These are phyloP conservation scores for Volutella citrinella DNA, from an alignment of 2,329 filamentous ascomycete genomes.

Conservation along the genomic window DNA sequence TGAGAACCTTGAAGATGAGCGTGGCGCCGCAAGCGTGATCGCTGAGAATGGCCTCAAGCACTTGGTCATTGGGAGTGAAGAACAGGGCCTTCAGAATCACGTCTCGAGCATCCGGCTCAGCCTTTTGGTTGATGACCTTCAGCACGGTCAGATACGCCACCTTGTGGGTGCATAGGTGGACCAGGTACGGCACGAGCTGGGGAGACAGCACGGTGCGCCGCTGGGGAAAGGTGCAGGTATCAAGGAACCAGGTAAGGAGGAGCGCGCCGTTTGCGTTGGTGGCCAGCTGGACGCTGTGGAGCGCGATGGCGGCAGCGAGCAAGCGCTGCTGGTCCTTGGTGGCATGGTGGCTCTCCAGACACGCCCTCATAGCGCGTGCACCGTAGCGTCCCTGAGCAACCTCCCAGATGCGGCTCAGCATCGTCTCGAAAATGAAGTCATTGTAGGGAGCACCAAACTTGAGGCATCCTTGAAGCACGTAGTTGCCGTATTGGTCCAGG, in stretches of 20 bases:
- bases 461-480: conserved; percentile 93
- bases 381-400: conserved; percentile 90
- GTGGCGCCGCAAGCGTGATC: conserved; percentile 93
- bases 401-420: conserved; percentile 93
- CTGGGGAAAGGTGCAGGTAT: conserved; percentile 93
- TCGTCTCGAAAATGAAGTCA: conserved; percentile 96
- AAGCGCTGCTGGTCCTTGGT: conserved; percentile 94
- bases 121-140: conserved; percentile 97
- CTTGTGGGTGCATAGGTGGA: conserved; percentile 97
- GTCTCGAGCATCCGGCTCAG: conserved; percentile 88
- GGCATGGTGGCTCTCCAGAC: conserved; percentile 91
- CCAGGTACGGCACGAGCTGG: conserved; percentile 85
- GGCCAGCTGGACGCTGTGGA: conserved; percentile 93
- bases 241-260: conserved; percentile 93
- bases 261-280: conserved; percentile 95
- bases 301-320: conserved; percentile 90
- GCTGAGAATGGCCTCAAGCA: conserved; percentile 83
- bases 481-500: conserved; percentile 97
- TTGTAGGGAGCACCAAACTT: conserved; percentile 88
- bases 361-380: conserved; percentile 93
- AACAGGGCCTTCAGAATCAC: conserved; percentile 87
- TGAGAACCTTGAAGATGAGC: conserved; percentile 97
- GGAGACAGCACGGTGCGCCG: conserved; percentile 90
- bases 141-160: conserved; percentile 95
- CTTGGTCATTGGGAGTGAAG: conserved; percentile 82